Conservation (phyloP, 192 early-diverging fungal genomes). For the Dimargaris cristalligena region DNA sequence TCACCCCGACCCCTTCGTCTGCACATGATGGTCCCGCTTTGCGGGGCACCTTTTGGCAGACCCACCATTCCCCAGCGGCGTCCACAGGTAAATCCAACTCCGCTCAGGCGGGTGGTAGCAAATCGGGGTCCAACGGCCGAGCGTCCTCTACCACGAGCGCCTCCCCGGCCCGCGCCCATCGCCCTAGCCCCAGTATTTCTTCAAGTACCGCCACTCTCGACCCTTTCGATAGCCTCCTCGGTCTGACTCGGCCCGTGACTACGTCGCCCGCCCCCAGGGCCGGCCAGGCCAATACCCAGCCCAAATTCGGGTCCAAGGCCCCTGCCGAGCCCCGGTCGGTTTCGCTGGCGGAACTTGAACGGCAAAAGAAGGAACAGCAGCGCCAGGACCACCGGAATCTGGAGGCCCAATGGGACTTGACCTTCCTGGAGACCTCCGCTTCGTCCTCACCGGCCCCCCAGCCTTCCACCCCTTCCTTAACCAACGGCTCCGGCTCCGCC, state of each 20-base stretch:
- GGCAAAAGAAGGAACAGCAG: background rate
- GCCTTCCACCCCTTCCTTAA: background rate
- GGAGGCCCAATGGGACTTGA: slow-evolving; percentile 7
- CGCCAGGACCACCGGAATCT: background rate
- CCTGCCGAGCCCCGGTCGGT: background rate
- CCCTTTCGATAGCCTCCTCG: slow-evolving; percentile 3
- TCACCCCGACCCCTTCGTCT: background rate
- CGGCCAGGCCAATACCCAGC: background rate
- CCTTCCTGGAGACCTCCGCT: background rate
- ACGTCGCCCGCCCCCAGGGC: background rate
- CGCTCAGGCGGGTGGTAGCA: background rate
- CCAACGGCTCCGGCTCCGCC: background rate
- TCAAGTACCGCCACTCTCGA: background rate
- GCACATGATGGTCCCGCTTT: background rate
- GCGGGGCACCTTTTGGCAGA: background rate
- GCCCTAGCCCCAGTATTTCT: background rate
- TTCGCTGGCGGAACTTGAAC: background rate
- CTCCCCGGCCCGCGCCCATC: background rate
- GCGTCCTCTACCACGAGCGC: background rate
- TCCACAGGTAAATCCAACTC: background rate
- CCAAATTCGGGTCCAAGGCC: background rate
- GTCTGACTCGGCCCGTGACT: background rate
- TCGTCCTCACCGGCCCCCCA: background rate
- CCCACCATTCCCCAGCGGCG: background rate
- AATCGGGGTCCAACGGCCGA: background rate